These are phyloP conservation scores for Morella rubra DNA, from an alignment of 306 rosid species.

Conservation along the genomic window DNA sequence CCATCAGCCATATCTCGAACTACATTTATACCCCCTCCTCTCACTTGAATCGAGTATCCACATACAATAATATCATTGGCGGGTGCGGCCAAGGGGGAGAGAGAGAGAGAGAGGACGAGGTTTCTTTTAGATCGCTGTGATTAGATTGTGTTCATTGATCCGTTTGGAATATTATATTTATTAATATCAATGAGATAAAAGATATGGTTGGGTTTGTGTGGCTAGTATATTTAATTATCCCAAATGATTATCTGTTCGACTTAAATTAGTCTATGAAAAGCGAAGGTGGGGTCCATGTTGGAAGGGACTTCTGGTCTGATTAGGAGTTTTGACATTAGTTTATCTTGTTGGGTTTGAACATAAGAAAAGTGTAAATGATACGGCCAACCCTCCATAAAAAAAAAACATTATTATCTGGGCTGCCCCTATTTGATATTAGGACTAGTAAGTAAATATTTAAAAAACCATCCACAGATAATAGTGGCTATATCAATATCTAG, in stretches of 20 bases:
- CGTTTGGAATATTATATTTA: conserved; percentile 30
- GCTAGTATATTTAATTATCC: conserved; percentile 34
- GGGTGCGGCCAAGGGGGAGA: too few relatives aligned
- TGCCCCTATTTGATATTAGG: not conserved
- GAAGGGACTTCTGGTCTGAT: conserved; percentile 19
- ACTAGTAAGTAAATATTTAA: not conserved
- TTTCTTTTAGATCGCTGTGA: too few relatives aligned
- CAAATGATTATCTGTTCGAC: conserved; percentile 46
- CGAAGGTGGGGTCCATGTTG: conserved; percentile 38
- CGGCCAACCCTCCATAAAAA: not conserved
- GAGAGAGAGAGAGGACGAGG: too few relatives aligned
- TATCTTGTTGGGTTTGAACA: not conserved
- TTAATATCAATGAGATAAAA: conserved; percentile 32
- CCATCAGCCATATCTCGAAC: not conserved
- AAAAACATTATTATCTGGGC: not conserved
- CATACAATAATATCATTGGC: too few relatives aligned
- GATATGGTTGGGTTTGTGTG: conserved; percentile 41
- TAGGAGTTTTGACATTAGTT: conserved; percentile 9
- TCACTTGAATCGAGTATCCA: not conserved
- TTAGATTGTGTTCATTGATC: conserved; percentile 36
- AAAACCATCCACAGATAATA: too few relatives aligned
- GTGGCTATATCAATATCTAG: too few relatives aligned
- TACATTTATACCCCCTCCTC: conserved; percentile 7
- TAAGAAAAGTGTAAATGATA: conserved; percentile 7
- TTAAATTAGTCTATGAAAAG: conserved; percentile 24